Evolutionary conservation across 2,329 filamentous ascomycete species (phyloP).

Genomic region (Tolypocladium ophioglossoides): DNA sequence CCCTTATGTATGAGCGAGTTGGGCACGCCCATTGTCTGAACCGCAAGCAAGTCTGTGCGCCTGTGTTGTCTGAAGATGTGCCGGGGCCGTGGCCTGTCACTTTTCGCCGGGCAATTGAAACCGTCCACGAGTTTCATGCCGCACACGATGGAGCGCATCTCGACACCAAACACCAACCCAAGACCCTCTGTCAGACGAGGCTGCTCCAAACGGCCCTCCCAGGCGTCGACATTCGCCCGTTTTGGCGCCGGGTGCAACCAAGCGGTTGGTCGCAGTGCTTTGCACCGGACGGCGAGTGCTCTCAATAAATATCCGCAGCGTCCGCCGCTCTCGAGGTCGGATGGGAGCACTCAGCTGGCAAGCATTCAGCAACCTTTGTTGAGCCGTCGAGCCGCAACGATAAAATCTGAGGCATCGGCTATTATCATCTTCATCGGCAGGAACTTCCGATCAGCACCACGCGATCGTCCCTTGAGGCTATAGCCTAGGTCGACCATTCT

Average conservation of each 20-base stretch:
- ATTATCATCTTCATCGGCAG: background rate
- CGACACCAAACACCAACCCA: background rate
- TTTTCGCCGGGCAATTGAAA: background rate
- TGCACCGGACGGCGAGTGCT: background rate
- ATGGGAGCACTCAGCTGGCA: background rate
- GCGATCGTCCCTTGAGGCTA: background rate
- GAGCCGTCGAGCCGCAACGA: background rate
- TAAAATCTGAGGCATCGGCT: background rate
- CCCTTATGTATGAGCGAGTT: background rate
- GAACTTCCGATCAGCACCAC: background rate
- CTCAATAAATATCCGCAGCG: background rate
- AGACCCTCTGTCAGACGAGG: background rate
- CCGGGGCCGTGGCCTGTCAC: background rate
- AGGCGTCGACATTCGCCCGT: background rate
- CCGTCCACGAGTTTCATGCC: background rate
- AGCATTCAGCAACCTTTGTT: background rate
- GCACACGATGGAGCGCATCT: background rate
- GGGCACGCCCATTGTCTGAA: background rate
- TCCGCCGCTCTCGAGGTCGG: background rate
- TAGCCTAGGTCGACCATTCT: background rate
- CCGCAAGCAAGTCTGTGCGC: background rate
- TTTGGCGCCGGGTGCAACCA: background rate
- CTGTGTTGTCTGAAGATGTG: background rate
- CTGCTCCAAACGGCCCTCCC: background rate
- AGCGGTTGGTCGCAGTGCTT: background rate